These are phyloP conservation scores for Russula abietina DNA, from an alignment of 768 basidiomycete species.

Conservation along the genomic window DNA sequence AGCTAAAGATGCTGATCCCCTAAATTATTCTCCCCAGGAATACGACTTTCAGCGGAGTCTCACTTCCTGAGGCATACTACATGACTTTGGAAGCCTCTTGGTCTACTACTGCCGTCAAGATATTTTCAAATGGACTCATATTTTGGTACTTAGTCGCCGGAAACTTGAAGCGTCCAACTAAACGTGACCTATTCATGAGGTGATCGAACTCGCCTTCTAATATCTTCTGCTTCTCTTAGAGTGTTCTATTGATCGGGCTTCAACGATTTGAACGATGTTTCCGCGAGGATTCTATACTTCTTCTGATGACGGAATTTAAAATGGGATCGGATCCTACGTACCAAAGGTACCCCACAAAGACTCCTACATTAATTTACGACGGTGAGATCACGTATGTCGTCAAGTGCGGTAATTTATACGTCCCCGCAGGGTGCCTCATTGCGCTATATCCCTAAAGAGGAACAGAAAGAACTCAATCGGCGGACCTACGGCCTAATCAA, in stretches of 20 bases:
- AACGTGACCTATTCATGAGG: background rate
- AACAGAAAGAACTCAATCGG: background rate
- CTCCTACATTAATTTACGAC: background rate
- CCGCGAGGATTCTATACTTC: background rate
- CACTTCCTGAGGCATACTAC: background rate
- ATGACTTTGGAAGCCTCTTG: background rate
- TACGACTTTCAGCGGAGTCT: background rate
- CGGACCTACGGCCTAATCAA: background rate
- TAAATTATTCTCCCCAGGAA: background rate
- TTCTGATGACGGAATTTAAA: background rate
- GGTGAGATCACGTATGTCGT: background rate
- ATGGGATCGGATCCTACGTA: background rate
- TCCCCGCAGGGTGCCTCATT: background rate
- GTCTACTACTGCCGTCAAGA: background rate
- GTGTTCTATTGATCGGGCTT: background rate
- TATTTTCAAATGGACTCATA: background rate
- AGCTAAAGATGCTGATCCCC: background rate
- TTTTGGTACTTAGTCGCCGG: background rate
- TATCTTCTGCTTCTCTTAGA: background rate
- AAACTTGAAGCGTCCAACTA: background rate
- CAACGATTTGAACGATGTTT: background rate
- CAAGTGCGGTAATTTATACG: background rate
- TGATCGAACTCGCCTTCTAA: background rate
- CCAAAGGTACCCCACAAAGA: background rate
- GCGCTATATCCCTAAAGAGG: no score